Conservation (phyloP, 352 stramenopile species). For the Pythium diclinum region DNA sequence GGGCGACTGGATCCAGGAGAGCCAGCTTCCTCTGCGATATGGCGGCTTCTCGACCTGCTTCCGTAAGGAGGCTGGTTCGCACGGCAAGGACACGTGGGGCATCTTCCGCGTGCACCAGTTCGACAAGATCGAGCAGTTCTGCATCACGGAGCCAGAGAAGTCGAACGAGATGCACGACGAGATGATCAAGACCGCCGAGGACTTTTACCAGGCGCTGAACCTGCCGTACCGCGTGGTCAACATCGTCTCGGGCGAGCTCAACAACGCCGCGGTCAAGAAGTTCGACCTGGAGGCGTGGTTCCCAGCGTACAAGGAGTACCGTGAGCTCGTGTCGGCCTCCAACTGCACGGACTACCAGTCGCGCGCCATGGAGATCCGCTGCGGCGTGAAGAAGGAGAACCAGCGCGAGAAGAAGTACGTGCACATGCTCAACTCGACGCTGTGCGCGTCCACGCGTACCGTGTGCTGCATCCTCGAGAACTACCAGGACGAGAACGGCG, state of each 20-base stretch:
- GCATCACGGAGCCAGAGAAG: constrained; percentile 93
- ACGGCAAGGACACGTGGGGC: constrained; percentile 99
- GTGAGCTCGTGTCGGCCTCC: constrained; percentile 98
- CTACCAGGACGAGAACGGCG: constrained; percentile 96
- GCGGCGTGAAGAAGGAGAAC: constrained; percentile 94
- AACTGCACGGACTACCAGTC: constrained; percentile 99
- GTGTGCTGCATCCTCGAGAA: constrained; percentile 99
- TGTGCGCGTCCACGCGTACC: constrained; percentile 97
- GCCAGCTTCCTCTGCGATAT: constrained; percentile 76
- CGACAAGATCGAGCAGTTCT: constrained; percentile 99
- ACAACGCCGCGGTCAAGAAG: constrained; percentile 99
- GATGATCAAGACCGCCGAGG: constrained; percentile 91
- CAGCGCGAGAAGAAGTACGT: constrained; percentile 96
- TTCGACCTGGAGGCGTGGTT: constrained; percentile 99
- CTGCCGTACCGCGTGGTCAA: constrained; percentile 99
- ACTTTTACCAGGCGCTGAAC: constrained; percentile 98
- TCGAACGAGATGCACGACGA: constrained; percentile 92
- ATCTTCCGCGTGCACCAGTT: constrained; percentile 99
- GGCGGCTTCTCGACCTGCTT: constrained; percentile 99
- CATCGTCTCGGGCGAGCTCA: constrained; percentile 97
- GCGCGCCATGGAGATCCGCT: constrained; percentile 97
- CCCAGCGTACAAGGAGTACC: constrained; percentile 97
- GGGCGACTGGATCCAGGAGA: constrained; percentile 89
- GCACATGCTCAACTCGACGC: constrained; percentile 99
- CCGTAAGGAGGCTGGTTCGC: constrained; percentile 98